A percentile compares a stretch with the other conserved stretches of the same genome.
Conservation (phyloP, 805 yeast genomes). For the Candida taoyuanica region DNA sequence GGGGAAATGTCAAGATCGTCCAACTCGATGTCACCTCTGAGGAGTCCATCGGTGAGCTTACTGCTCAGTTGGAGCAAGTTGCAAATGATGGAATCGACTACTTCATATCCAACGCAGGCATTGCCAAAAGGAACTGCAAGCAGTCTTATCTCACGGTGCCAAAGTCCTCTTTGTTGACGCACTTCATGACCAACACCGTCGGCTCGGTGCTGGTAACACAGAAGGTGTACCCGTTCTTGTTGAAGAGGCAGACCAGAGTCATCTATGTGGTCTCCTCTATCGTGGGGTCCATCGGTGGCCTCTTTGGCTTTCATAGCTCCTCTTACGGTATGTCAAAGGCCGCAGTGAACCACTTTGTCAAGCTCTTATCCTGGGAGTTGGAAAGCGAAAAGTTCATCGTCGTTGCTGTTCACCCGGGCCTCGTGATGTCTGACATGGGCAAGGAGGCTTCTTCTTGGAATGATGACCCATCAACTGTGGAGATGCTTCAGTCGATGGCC, state of each 20-base stretch:
- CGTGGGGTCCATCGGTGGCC: conserved; percentile 24
- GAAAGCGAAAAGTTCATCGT: conserved; percentile 26
- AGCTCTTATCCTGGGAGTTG: conserved; percentile 27
- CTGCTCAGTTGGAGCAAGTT: conserved; percentile 10
- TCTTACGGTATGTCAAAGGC: conserved; percentile 37
- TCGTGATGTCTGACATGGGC: conserved; percentile 33
- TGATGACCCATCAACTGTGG: not conserved
- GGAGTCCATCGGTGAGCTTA: conserved; percentile 18
- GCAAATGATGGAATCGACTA: conserved; percentile 24
- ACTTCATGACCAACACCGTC: conserved; percentile 7
- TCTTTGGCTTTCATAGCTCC: conserved; percentile 12
- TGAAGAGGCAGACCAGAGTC: conserved; percentile 19
- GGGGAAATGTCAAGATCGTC: conserved; percentile 24
- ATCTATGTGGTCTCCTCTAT: conserved; percentile 27
- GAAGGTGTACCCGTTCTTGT: conserved; percentile 16
- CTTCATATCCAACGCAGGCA: conserved; percentile 27
- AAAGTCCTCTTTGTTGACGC: not conserved
- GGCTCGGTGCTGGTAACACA: conserved; percentile 11
- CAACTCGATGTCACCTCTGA: conserved; percentile 21
- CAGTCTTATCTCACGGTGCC: conserved; percentile 1
- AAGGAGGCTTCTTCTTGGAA: conserved; percentile 4
- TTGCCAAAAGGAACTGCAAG: conserved; percentile 3
- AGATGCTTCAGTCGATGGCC: not conserved
- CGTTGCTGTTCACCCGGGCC: conserved; percentile 36
- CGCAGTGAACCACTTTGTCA: conserved; percentile 31